Evolutionary conservation across 2,329 filamentous ascomycete species (phyloP).

Genomic region (Penicillium sp.): DNA sequence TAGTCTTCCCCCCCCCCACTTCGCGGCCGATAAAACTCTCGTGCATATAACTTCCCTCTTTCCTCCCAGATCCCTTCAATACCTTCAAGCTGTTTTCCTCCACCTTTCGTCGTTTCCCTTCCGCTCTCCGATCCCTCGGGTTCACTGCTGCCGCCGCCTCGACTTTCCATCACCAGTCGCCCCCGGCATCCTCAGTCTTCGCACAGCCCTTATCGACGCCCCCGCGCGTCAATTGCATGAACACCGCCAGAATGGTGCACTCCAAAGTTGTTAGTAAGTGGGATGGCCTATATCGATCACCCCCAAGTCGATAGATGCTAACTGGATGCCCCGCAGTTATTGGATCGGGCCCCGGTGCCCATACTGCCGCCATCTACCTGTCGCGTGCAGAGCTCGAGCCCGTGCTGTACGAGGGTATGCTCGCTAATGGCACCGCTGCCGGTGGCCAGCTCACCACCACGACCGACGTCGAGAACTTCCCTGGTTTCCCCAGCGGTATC

Average conservation of each 20-base stretch:
- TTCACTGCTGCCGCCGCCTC: conserved; percentile 71
- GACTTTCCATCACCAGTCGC: conserved; percentile 61
- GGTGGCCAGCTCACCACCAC: conserved; percentile 97
- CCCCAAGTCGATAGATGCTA: conserved; percentile 11
- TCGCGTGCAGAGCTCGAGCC: conserved; percentile 91
- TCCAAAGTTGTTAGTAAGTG: conserved; percentile 83
- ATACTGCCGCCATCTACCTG: conserved; percentile 96
- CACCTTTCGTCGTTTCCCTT: conserved; percentile 64
- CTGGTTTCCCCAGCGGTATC: conserved; percentile 86
- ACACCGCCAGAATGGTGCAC: conserved; percentile 68
- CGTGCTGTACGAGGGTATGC: conserved; percentile 95
- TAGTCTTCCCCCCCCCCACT: conserved; percentile 22
- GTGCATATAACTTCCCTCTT: conserved; percentile 9
- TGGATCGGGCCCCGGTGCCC: conserved; percentile 94
- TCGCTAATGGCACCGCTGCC: conserved; percentile 93
- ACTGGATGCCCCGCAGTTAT: conserved; percentile 54
- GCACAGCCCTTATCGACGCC: conserved; percentile 38
- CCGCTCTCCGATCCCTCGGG: conserved; percentile 67
- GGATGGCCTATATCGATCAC: conserved; percentile 12
- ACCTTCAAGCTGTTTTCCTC: conserved; percentile 92
- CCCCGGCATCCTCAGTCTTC: conserved; percentile 38
- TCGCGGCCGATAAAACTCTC: conserved; percentile 13
- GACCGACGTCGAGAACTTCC: conserved; percentile 97
- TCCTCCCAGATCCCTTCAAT: conserved; percentile 19
- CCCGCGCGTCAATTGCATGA: conserved; percentile 41